Evolutionary conservation across 2,329 filamentous ascomycete genomes (phyloP), one percentile per base, ranked within the genome.

Genomic region (Colletotrichum sansevieriae): DNA sequence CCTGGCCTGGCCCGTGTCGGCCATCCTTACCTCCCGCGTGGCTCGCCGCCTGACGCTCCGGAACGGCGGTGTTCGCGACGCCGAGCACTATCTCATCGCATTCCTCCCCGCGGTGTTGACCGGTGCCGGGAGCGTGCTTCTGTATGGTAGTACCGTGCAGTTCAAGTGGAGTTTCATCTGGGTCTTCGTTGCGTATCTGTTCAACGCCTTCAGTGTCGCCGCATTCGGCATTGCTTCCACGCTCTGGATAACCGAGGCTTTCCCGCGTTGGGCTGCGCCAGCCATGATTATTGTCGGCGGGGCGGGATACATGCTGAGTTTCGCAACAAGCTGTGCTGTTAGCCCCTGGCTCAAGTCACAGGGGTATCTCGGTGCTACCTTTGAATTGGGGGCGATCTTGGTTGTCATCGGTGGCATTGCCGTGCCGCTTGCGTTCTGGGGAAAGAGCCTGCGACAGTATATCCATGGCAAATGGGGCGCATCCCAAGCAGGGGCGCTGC

Each of bases 401-500:
- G 59, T 74, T 29, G 65, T 72, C 1, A 63, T 75, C n/a, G 74
- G 74, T 10, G 52, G 72, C 15, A 54, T 75, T 4, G 73, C 65
- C 9, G 65, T 75, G 29, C 74, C 74, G 1, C 47, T 75, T 1
- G 74, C 74, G 2, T 75, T 75, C 62, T 75, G 74, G 73, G 74
- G 74, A 2, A 73, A 72, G 63, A 73, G 56, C 25, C 63, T 75
- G 54, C 69, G 74, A 6, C 74, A 75, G 59, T 75, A 71, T 35
- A 74, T 75, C 25, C 49, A 72, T n/a, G 69, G 72, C 4, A 65
- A 63, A 22, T 75, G 74, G 73, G 68, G 69, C 3, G 39, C 49
- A 3, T 74, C 70, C 15, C 68, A 75, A 41, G 72, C 67, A 2
- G 74, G 74, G 12, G 74, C 72, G 5, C 20, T 75, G 54, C 72